Evolutionary conservation across 2,329 filamentous ascomycete species (phyloP).

Genomic region (Paraphaeosphaeria minitans): DNA sequence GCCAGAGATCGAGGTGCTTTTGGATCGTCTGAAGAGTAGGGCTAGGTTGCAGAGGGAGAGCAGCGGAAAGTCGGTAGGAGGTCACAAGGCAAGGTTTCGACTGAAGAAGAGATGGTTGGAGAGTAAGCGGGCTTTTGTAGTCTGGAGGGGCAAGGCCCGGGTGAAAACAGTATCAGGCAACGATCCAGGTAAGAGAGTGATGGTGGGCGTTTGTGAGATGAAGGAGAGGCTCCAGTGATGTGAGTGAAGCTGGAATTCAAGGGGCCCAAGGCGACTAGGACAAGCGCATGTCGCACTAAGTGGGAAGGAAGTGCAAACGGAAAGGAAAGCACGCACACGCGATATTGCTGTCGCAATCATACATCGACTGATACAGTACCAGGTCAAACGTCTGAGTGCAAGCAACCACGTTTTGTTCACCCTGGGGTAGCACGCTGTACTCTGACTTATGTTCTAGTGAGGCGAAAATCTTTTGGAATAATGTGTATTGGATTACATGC

Average conservation of each 20-base stretch:
- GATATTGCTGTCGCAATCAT: background rate
- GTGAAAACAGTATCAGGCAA: background rate
- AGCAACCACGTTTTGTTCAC: no score
- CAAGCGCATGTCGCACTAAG: background rate
- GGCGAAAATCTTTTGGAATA: no score
- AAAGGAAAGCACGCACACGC: background rate
- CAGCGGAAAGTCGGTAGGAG: background rate
- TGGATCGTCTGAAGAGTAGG: background rate
- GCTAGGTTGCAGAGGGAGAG: no score
- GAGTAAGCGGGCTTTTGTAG: background rate
- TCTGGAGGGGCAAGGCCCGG: background rate
- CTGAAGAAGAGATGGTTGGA: background rate
- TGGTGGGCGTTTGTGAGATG: background rate
- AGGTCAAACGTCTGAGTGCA: background rate
- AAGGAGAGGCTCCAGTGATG: background rate
- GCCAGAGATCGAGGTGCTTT: background rate
- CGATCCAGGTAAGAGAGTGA: background rate
- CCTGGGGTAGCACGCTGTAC: no score
- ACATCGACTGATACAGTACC: background rate
- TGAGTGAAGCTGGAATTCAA: background rate
- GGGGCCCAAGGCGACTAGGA: background rate
- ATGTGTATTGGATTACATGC: no score
- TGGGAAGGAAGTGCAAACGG: conserved; percentile 1
- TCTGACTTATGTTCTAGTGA: no score
- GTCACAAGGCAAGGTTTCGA: background rate